Evolutionary conservation across 1,139 yeast species (phyloP).

Genomic region (Wickerhamomyces sp.): DNA sequence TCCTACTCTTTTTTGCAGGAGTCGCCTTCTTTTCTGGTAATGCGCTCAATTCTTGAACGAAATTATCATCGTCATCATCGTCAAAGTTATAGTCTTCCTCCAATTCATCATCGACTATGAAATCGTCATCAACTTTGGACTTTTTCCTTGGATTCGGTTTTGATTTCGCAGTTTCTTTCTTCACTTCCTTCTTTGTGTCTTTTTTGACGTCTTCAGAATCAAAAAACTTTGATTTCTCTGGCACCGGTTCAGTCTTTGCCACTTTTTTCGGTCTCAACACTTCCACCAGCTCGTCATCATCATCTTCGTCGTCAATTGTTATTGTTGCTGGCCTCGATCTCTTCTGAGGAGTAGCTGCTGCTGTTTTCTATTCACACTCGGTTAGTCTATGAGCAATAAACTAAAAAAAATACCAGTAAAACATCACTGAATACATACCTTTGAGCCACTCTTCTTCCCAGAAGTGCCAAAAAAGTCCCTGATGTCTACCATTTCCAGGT

Average conservation of each 20-base stretch:
- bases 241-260: slow-evolving; percentile 1
- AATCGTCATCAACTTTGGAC: slow-evolving; percentile 6
- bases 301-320: slow-evolving; percentile 17
- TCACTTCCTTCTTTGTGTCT: slow-evolving; percentile 4
- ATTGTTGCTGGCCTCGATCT: slow-evolving; percentile 12
- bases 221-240: slow-evolving; percentile 2
- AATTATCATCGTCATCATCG: slow-evolving; percentile 17
- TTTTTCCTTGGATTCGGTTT: slow-evolving; percentile 3
- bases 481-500: slow-evolving; percentile 37
- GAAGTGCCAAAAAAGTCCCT: slow-evolving; percentile 31
- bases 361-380: background rate
- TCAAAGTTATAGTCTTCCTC: slow-evolving; percentile 9
- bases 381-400: background rate
- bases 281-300: slow-evolving; percentile 20
- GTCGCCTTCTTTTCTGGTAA: slow-evolving; percentile 5
- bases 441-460: slow-evolving; percentile 11
- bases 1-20: slow-evolving; percentile 1
- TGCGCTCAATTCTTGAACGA: slow-evolving; percentile 10
- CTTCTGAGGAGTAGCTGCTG: slow-evolving; percentile 2
- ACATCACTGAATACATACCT: slow-evolving; percentile 6
- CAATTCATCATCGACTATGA: slow-evolving; percentile 18
- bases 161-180: slow-evolving; percentile 1
- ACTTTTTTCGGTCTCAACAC: slow-evolving; percentile 12
- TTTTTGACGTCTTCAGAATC: too few relatives aligned
- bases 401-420: background rate